Conservation (phyloP, 2,329 filamentous ascomycete species). For the Sordariomycetes sp. region DNA sequence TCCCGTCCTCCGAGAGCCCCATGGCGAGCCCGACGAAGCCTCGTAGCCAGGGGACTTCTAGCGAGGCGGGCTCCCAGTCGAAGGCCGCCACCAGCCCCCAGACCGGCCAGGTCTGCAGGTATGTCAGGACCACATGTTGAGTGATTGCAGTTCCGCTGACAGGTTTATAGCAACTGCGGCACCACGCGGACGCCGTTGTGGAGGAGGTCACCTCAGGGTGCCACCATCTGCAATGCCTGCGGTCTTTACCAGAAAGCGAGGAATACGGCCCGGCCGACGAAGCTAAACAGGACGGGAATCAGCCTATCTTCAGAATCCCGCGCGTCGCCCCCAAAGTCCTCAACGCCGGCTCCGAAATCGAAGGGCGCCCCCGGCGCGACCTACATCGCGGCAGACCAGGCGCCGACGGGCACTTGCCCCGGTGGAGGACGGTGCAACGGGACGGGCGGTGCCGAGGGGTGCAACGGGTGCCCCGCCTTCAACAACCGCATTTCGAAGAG, state of each 20-base stretch:
- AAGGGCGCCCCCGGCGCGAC: slow-evolving; percentile 40
- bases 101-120: slow-evolving; percentile 60
- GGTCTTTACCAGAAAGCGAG: slow-evolving; percentile 89
- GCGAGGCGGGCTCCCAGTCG: not conserved
- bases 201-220: slow-evolving; percentile 83
- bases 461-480: slow-evolving; percentile 89
- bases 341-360: slow-evolving; percentile 18
- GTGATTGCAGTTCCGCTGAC: not conserved
- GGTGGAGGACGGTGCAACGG: slow-evolving; percentile 93
- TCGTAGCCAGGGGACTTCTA: not conserved
- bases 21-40: slow-evolving; percentile 1
- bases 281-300: slow-evolving; percentile 64
- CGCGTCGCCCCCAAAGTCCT: slow-evolving; percentile 23
- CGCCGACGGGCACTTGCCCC: slow-evolving; percentile 75
- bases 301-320: slow-evolving; percentile 28
- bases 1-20: not conserved
- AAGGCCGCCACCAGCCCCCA: slow-evolving; percentile 1
- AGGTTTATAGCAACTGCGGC: slow-evolving; percentile 64
- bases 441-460: slow-evolving; percentile 87
- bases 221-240: slow-evolving; percentile 96
- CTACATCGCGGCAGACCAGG: slow-evolving; percentile 66
- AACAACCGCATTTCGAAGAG: slow-evolving; percentile 93
- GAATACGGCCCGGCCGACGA: slow-evolving; percentile 82
- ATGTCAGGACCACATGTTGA: slow-evolving; percentile 14
- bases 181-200: slow-evolving; percentile 90